Conservation (phyloP, 2,329 filamentous ascomycete species). For the Didymella lethalis region DNA sequence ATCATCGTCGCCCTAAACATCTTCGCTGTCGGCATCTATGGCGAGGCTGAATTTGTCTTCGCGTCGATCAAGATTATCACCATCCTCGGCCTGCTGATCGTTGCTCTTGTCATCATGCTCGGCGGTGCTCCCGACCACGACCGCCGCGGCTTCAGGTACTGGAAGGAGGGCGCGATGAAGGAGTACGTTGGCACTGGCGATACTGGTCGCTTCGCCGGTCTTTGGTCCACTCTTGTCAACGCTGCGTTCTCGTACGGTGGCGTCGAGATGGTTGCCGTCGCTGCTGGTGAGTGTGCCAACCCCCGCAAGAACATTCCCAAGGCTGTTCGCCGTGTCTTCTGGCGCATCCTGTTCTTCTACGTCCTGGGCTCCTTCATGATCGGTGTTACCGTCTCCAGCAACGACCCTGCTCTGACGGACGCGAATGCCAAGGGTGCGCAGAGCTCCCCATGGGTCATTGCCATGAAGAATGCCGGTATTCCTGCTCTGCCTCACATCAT, state of each 20-base stretch:
- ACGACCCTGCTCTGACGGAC: conserved; percentile 60
- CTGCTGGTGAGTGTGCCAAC: conserved; percentile 48
- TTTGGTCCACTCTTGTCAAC: conserved; percentile 63
- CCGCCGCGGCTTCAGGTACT: conserved; percentile 69
- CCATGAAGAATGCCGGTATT: conserved; percentile 72
- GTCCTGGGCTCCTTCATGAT: conserved; percentile 60
- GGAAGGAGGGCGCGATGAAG: conserved; percentile 67
- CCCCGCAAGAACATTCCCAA: conserved; percentile 59
- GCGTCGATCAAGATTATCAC: conserved; percentile 59
- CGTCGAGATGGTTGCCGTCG: conserved; percentile 50
- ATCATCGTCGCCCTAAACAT: conserved; percentile 47
- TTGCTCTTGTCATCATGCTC: conserved; percentile 46
- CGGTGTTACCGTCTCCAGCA: conserved; percentile 66
- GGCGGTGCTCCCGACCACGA: conserved; percentile 48
- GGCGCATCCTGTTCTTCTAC: conserved; percentile 66
- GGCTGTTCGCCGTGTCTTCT: conserved; percentile 63
- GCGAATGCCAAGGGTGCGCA: conserved; percentile 50
- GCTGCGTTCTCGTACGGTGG: conserved; percentile 55
- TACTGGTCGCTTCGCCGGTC: conserved; percentile 70
- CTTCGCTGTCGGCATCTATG: conserved; percentile 48
- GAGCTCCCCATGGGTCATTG: conserved; percentile 64
- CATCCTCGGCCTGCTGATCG: conserved; percentile 44
- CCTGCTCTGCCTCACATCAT: conserved; percentile 73
- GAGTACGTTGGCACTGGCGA: conserved; percentile 60
- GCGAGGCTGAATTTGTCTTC: conserved; percentile 60